Conservation (phyloP, 1,284 basidiomycete species). For the Hortiboletus rubellus region DNA sequence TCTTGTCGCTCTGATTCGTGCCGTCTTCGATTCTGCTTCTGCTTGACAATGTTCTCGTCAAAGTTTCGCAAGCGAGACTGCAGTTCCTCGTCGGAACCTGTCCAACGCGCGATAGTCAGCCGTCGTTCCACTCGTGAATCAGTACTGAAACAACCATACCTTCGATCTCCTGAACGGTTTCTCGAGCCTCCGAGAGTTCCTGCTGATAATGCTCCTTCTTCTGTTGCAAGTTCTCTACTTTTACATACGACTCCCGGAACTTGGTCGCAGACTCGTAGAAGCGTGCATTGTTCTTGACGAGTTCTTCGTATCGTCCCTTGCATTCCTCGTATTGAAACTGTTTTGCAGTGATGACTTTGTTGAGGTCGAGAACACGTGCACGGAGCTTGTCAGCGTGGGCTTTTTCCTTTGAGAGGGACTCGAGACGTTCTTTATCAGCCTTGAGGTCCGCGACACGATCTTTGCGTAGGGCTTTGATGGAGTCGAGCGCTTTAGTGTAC, state of each 20-base stretch:
- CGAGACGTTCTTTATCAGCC: slow-evolving; percentile 87
- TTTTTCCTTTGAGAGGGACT: slow-evolving; percentile 82
- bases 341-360: slow-evolving; percentile 65
- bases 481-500: slow-evolving; percentile 95
- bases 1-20: slow-evolving; percentile 57
- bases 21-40: slow-evolving; percentile 50
- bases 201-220: slow-evolving; percentile 56
- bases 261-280: slow-evolving; percentile 84
- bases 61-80: slow-evolving; percentile 70
- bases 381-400: slow-evolving; percentile 83
- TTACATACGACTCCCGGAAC: slow-evolving; percentile 82
- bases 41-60: slow-evolving; percentile 59
- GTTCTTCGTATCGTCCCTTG: slow-evolving; percentile 62
- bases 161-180: slow-evolving; percentile 70
- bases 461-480: slow-evolving; percentile 88
- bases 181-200: slow-evolving; percentile 63
- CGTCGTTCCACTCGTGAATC: neutral
- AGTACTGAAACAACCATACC: slow-evolving; percentile 44
- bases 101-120: neutral
- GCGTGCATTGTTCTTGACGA: slow-evolving; percentile 75
- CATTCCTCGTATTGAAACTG: slow-evolving; percentile 75
- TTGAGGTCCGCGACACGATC: slow-evolving; percentile 91
- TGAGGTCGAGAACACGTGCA: slow-evolving; percentile 64
- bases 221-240: slow-evolving; percentile 67
- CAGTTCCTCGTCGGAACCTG: slow-evolving; percentile 81